Percentiles rank a stretch among this genome's conserved stretches.
Evolutionary conservation across 192 early-diverging fungal species (phyloP).

Genomic region (Chytriomyces sp.): DNA sequence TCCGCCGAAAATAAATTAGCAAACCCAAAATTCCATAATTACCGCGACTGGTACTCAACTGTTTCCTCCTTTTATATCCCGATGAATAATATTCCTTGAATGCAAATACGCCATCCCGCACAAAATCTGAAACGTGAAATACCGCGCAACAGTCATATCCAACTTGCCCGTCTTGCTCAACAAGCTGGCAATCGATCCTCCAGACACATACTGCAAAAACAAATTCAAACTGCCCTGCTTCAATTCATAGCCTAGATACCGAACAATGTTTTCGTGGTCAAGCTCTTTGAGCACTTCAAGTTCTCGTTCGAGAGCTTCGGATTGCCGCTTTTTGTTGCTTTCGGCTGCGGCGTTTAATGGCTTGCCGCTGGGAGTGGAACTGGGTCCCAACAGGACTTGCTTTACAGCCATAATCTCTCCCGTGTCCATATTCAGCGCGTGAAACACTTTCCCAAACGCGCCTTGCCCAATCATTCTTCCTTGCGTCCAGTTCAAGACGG

Average conservation of each 20-base stretch:
- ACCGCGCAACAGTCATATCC: constrained; percentile 80
- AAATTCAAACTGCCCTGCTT: constrained; percentile 80
- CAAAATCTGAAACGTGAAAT: constrained; percentile 83
- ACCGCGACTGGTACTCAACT: constrained; percentile 48
- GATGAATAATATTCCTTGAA: constrained; percentile 73
- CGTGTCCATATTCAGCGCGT: constrained; percentile 84
- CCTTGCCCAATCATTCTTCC: constrained; percentile 92
- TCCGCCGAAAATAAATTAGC: neutral
- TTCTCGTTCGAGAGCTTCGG: constrained; percentile 84
- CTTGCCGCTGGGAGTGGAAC: neutral
- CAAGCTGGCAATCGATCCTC: constrained; percentile 83
- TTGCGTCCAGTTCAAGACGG: constrained; percentile 78
- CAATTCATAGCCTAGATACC: constrained; percentile 75
- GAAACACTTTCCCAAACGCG: constrained; percentile 95
- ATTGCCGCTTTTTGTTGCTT: constrained; percentile 32
- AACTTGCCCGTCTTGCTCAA: constrained; percentile 86
- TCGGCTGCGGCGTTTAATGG: neutral
- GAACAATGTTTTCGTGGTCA: constrained; percentile 91
- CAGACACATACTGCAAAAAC: constrained; percentile 96
- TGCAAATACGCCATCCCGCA: constrained; percentile 88
- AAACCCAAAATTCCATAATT: neutral
- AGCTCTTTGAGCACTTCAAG: constrained; percentile 76
- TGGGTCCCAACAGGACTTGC: constrained; percentile 70
- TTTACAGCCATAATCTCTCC: constrained; percentile 98
- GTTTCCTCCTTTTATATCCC: constrained; percentile 93